A percentile compares a stretch with the other conserved stretches of the same genome.
Evolutionary conservation across 345 rosid genomes (phyloP).

Genomic region (Sisymbrium altissimum): DNA sequence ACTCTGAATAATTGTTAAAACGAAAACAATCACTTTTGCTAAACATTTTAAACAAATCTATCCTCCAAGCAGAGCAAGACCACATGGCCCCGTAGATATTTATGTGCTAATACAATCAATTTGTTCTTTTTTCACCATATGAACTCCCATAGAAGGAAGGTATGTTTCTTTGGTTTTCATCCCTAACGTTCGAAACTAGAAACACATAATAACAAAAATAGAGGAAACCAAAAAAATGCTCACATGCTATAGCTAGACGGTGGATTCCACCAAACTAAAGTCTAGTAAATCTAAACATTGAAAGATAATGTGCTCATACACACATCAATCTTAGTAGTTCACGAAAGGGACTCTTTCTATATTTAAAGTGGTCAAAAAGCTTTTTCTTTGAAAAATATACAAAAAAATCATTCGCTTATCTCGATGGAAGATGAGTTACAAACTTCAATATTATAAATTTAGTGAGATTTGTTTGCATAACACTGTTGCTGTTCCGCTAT

Average conservation of each 20-base stretch:
- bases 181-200: not conserved
- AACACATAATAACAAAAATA: not conserved
- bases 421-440: not conserved
- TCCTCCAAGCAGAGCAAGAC: not conserved
- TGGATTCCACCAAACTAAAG: constrained; percentile 15
- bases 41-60: not conserved
- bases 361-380: not conserved
- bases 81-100: not conserved
- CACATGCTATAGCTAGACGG: not conserved
- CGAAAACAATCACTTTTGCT: not conserved
- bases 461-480: not conserved
- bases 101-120: not conserved
- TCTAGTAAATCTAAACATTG: constrained; percentile 4
- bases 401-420: not conserved
- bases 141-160: not conserved
- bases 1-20: not conserved
- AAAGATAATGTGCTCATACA: constrained; percentile 3
- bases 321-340: constrained; percentile 26
- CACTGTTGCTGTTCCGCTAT: not conserved
- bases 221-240: not conserved
- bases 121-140: not conserved
- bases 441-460: not conserved
- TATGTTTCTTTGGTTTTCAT: not conserved
- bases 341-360: constrained; percentile 13
- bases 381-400: not conserved